These are phyloP conservation scores for Pneumocystis wakefieldiae DNA, from an alignment of 1,139 yeast species.

Conservation along the genomic window DNA sequence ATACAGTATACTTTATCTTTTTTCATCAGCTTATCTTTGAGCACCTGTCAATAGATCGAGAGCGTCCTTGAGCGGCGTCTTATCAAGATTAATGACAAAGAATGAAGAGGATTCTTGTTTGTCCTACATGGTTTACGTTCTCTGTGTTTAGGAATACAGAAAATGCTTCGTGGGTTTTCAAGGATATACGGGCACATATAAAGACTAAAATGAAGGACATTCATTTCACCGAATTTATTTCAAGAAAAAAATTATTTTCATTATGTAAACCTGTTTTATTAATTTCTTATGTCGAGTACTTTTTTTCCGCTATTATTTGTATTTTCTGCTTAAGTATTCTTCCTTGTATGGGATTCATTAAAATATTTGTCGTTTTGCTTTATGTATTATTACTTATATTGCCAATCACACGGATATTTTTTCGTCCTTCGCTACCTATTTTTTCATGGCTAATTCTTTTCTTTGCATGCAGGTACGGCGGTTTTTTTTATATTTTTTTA, in stretches of 20 bases:
- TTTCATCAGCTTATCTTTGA: neutral
- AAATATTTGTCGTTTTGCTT: conserved; percentile 29
- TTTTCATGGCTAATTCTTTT: conserved; percentile 77
- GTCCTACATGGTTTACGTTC: neutral
- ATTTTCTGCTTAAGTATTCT: conserved; percentile 37
- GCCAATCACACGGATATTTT: conserved; percentile 76
- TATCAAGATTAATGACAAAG: neutral
- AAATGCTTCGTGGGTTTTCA: neutral
- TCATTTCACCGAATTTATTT: neutral
- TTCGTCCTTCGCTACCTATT: conserved; percentile 72
- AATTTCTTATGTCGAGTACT: conserved; percentile 18
- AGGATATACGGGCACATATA: neutral
- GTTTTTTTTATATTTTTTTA: neutral
- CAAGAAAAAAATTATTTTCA: neutral
- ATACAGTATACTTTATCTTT: neutral
- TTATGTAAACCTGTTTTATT: neutral
- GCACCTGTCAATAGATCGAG: neutral
- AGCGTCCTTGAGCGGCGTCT: neutral
- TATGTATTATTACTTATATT: conserved; percentile 34
- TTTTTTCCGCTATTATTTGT: conserved; percentile 30
- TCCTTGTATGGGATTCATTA: conserved; percentile 37
- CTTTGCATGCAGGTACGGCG: conserved; percentile 32
- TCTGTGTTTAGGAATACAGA: neutral
- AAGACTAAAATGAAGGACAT: neutral
- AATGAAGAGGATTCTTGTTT: neutral